phyloP scores from a whole-genome alignment of 2,329 filamentous ascomycete species.

The Tolypocladium capitatum region DNA sequence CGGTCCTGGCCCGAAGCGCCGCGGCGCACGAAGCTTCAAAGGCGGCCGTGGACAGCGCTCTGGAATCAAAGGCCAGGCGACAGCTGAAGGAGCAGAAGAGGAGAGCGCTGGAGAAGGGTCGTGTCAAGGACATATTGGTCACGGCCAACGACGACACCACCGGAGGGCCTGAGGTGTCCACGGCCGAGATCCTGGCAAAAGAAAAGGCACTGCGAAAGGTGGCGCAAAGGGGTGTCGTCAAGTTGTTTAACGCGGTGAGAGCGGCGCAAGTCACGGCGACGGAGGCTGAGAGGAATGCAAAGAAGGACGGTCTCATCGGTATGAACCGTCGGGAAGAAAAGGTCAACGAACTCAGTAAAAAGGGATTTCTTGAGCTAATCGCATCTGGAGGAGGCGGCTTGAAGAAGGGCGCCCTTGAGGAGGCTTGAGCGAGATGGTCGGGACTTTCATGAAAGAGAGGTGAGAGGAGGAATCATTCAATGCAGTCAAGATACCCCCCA shows the following conservation, averaged over 20 bases:
- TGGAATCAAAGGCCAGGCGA: conserved; percentile 69
- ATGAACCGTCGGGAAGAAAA: conserved; percentile 71
- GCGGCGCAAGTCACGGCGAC: conserved; percentile 82
- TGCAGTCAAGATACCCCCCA: conserved; percentile 5
- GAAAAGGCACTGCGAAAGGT: conserved; percentile 77
- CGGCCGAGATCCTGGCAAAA: conserved; percentile 46
- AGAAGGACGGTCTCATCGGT: conserved; percentile 63
- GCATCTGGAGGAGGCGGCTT: conserved; percentile 45
- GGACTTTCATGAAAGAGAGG: conserved; percentile 14
- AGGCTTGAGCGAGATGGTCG: conserved; percentile 22
- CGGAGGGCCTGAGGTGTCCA: conserved; percentile 28
- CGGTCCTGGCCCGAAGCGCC: conserved; percentile 76
- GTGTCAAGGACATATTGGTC: conserved; percentile 73
- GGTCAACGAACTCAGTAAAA: conserved; percentile 90
- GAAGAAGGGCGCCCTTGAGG: conserved; percentile 46
- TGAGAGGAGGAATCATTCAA: conserved; percentile 5
- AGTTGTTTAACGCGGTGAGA: conserved; percentile 89
- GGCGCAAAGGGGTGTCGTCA: conserved; percentile 85
- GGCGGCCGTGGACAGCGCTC: conserved; percentile 58
- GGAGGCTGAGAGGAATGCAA: conserved; percentile 57
- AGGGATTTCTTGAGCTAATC: conserved; percentile 90
- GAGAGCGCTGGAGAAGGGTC: conserved; percentile 68
- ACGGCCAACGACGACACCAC: conserved; percentile 41
- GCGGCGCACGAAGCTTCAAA: conserved; percentile 60
- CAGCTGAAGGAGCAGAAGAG: conserved; percentile 73